Evolutionary conservation across 805 yeast species (phyloP).

Genomic region (Kuraishia ogatae): DNA sequence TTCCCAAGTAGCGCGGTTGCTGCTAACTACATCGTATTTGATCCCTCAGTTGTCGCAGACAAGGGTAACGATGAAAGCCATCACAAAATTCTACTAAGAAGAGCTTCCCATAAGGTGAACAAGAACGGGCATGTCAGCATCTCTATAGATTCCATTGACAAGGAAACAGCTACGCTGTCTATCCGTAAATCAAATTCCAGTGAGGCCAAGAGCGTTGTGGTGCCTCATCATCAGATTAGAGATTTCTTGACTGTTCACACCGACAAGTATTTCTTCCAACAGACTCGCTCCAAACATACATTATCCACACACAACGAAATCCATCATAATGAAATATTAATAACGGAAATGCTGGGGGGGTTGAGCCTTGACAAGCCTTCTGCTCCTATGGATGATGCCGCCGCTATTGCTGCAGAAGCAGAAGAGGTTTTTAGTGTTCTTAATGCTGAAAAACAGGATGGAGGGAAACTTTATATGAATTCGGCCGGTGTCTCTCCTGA

Average conservation of each 20-base stretch:
- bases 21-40: constrained; percentile 20
- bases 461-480: neutral
- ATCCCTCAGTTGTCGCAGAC: constrained; percentile 9
- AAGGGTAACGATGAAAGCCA: constrained; percentile 8
- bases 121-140: constrained; percentile 22
- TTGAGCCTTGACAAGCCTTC: neutral
- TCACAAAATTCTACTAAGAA: constrained; percentile 15
- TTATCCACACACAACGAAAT: neutral
- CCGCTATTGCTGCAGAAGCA: neutral
- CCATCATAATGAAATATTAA: neutral
- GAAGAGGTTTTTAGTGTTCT: neutral
- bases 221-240: neutral
- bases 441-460: neutral
- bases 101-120: constrained; percentile 14
- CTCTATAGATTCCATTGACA: constrained; percentile 3
- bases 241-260: neutral
- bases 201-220: neutral
- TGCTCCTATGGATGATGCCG: neutral
- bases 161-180: constrained; percentile 8
- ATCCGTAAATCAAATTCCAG: constrained; percentile 1
- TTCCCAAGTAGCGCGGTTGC: constrained; percentile 18
- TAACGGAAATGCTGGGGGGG: neutral
- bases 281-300: neutral
- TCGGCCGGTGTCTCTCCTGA: neutral
- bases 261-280: neutral